phyloP scores from a whole-genome alignment of 2,329 filamentous ascomycete genomes.

The Beauveria australis region DNA sequence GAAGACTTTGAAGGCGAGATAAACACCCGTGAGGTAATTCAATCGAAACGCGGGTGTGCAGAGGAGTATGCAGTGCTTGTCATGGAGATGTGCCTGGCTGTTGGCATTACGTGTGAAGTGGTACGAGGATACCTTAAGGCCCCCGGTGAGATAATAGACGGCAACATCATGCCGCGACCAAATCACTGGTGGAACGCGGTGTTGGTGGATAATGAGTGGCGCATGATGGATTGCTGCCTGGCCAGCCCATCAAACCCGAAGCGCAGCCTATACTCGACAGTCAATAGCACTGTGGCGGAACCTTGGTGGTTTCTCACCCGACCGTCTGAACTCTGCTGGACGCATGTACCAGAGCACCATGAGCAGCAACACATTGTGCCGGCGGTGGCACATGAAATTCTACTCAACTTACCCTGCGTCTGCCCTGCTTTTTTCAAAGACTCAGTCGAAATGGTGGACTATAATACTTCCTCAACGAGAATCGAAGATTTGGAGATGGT shows the following conservation, averaged over 20 bases:
- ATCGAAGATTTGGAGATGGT: slow-evolving; percentile 91
- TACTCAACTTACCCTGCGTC: slow-evolving; percentile 78
- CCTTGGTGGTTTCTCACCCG: slow-evolving; percentile 89
- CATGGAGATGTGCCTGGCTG: slow-evolving; percentile 85
- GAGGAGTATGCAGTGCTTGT: slow-evolving; percentile 87
- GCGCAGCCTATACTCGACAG: slow-evolving; percentile 67
- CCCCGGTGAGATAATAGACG: slow-evolving; percentile 75
- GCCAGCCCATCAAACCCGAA: slow-evolving; percentile 85
- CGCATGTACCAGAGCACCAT: slow-evolving; percentile 81
- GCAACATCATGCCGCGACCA: slow-evolving; percentile 71
- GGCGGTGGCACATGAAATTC: slow-evolving; percentile 72
- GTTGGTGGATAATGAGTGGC: slow-evolving; percentile 88
- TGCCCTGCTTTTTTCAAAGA: slow-evolving; percentile 86
- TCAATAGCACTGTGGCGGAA: slow-evolving; percentile 63
- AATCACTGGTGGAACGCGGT: slow-evolving; percentile 99
- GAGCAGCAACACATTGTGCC: slow-evolving; percentile 91
- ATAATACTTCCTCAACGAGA: slow-evolving; percentile 77
- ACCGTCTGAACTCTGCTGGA: slow-evolving; percentile 88
- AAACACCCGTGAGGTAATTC: slow-evolving; percentile 76
- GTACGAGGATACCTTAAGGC: slow-evolving; percentile 85
- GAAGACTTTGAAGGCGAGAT: slow-evolving; percentile 83
- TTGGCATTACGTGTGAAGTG: slow-evolving; percentile 80
- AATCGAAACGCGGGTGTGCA: slow-evolving; percentile 73
- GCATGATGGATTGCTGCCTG: slow-evolving; percentile 88
- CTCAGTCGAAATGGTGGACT: slow-evolving; percentile 70